phyloP scores from a whole-genome alignment of 2,329 filamentous ascomycete genomes.

The Clarireedia sp. region DNA sequence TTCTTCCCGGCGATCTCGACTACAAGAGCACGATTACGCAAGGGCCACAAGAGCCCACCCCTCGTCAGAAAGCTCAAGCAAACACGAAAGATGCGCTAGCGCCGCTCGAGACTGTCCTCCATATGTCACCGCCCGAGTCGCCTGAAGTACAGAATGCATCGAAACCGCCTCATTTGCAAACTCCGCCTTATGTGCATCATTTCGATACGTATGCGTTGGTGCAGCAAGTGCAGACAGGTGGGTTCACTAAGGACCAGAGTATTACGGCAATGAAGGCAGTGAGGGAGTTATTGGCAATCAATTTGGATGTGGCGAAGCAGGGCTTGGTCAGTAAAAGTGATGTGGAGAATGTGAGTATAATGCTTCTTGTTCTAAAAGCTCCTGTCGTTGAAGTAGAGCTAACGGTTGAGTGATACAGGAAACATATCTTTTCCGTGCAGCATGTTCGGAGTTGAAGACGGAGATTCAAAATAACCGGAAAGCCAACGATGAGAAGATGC shows the following conservation, averaged over 20 bases:
- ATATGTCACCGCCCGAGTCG: conserved; percentile 38
- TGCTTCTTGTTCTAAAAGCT: background rate
- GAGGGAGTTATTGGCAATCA: conserved; percentile 64
- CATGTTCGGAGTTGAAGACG: conserved; percentile 82
- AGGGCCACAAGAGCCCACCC: conserved; percentile 7
- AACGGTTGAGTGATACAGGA: conserved; percentile 41
- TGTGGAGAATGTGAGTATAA: conserved; percentile 62
- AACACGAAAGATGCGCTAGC: conserved; percentile 29
- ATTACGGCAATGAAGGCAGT: conserved; percentile 90
- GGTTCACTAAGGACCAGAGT: conserved; percentile 67
- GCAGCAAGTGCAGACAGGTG: conserved; percentile 62
- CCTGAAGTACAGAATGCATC: conserved; percentile 31
- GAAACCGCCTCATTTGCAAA: conserved; percentile 58
- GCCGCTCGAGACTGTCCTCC: conserved; percentile 44
- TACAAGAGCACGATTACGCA: background rate
- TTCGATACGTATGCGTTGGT: conserved; percentile 94
- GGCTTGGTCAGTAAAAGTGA: conserved; percentile 83
- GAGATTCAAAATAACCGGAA: conserved; percentile 76
- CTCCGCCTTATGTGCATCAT: conserved; percentile 83
- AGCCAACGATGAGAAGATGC: conserved; percentile 69
- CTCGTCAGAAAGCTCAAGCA: conserved; percentile 28
- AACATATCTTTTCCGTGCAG: conserved; percentile 86
- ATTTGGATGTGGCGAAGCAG: conserved; percentile 72
- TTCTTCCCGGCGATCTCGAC: conserved; percentile 19
- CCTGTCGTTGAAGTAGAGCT: background rate